Conservation (phyloP, 73 alveolate genomes). For the Paramecium bursaria region DNA sequence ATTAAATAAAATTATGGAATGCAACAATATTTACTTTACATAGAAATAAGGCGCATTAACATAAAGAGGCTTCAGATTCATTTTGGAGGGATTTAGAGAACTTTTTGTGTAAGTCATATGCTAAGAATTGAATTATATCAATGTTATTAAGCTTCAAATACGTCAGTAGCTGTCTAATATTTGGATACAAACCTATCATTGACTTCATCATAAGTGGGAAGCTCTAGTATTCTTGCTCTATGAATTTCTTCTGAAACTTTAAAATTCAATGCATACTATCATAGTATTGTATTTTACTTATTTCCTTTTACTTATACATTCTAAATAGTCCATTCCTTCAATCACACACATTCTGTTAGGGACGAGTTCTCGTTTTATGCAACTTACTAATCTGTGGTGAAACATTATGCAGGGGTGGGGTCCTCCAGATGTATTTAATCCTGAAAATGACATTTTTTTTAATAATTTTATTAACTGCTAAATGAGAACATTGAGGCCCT, state of each 20-base stretch:
- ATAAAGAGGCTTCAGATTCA: constrained; percentile 67
- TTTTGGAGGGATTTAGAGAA: constrained; percentile 79
- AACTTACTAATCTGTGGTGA: constrained; percentile 24
- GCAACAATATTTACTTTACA: constrained; percentile 54
- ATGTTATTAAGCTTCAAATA: background rate
- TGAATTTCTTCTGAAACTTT: constrained; percentile 39
- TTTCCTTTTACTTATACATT: constrained; percentile 35
- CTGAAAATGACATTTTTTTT: constrained; percentile 41
- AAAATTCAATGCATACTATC: constrained; percentile 52
- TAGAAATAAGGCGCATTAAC: constrained; percentile 75
- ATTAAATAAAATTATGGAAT: constrained; percentile 64
- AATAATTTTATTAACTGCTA: too few species aligned
- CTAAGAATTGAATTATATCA: constrained; percentile 18
- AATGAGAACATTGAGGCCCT: too few species aligned
- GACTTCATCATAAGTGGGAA: constrained; percentile 46
- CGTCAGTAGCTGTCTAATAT: constrained; percentile 43
- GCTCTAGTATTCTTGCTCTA: constrained; percentile 4
- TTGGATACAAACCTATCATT: constrained; percentile 55
- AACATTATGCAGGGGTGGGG: constrained; percentile 41
- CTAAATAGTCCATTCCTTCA: constrained; percentile 45
- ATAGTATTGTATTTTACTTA: constrained; percentile 3
- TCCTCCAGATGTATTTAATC: constrained; percentile 55
- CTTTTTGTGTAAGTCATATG: constrained; percentile 58
- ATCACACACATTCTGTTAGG: constrained; percentile 55
- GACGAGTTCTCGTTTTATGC: constrained; percentile 1